A percentile compares a stretch with the other conserved stretches of the same genome.
Conservation (phyloP, 352 stramenopile genomes). For the Pythium plurisporium region DNA sequence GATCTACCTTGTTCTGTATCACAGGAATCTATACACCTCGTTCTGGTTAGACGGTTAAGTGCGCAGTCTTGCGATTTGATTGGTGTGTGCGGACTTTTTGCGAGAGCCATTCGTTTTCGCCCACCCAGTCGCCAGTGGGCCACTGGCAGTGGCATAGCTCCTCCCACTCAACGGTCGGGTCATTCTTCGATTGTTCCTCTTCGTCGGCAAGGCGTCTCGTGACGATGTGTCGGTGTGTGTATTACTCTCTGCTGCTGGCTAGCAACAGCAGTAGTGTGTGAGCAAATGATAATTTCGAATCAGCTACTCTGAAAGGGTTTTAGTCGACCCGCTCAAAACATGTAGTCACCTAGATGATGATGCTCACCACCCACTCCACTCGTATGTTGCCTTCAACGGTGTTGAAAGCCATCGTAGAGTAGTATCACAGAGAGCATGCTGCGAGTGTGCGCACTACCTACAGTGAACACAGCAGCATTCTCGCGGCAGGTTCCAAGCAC, state of each 20-base stretch:
- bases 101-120: conserved; percentile 4
- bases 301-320: conserved; percentile 89
- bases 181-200: conserved; percentile 9
- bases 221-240: neutral
- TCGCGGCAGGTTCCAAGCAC: too few relatives aligned
- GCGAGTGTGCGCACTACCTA: too few relatives aligned
- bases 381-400: too few relatives aligned
- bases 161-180: too few relatives aligned
- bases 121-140: too few relatives aligned
- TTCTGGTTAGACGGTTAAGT: neutral
- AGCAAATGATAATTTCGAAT: conserved; percentile 85
- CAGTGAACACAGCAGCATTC: too few relatives aligned
- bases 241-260: neutral
- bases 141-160: too few relatives aligned
- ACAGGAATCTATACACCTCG: neutral
- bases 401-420: too few relatives aligned
- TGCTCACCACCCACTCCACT: conserved; percentile 37
- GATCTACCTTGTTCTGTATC: neutral
- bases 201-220: neutral
- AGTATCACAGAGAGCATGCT: too few relatives aligned
- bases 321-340: conserved; percentile 80
- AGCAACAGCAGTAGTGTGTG: too few relatives aligned
- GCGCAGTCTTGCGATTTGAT: neutral
- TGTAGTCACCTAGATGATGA: conserved; percentile 77
- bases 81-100: neutral